Evolutionary conservation across 2,329 filamentous ascomycete species (phyloP).

Genomic region (Trichoderma sp.): DNA sequence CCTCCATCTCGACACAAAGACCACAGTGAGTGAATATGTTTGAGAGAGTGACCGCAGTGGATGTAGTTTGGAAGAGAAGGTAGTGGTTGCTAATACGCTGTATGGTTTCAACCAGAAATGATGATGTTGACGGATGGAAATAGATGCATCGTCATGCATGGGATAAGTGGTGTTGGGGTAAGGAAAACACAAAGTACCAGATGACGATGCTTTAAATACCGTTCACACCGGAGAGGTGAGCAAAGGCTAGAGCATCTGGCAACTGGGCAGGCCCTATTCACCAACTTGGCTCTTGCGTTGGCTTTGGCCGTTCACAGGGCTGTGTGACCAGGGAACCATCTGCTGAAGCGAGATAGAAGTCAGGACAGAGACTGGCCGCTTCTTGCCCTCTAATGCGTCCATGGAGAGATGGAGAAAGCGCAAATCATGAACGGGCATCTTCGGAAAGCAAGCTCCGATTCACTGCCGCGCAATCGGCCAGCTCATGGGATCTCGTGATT

Average conservation of each 20-base stretch:
- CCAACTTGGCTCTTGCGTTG: not conserved
- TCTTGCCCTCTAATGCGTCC: not conserved
- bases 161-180: not conserved
- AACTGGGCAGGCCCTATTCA: slow-evolving; percentile 13
- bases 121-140: slow-evolving; percentile 6
- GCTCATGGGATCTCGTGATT: not conserved
- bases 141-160: slow-evolving; percentile 9
- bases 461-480: not conserved
- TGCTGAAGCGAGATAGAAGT: not conserved
- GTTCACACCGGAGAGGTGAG: not conserved
- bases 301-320: not conserved
- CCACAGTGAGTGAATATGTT: not conserved
- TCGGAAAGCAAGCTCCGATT: slow-evolving; percentile 11
- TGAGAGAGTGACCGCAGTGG: no score
- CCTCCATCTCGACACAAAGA: slow-evolving; percentile 13
- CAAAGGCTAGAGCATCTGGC: not conserved
- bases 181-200: not conserved
- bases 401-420: slow-evolving; percentile 8
- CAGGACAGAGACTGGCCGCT: no score
- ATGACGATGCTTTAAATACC: not conserved
- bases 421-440: not conserved
- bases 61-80: no score
- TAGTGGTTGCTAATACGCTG: slow-evolving; percentile 27
- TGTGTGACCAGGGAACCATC: not conserved
- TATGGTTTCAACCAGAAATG: slow-evolving; percentile 14